Percentiles rank a stretch among this genome's conserved stretches.
Conservation (phyloP, 441 rosid genomes). For the Pelargonium citronellum region DNA sequence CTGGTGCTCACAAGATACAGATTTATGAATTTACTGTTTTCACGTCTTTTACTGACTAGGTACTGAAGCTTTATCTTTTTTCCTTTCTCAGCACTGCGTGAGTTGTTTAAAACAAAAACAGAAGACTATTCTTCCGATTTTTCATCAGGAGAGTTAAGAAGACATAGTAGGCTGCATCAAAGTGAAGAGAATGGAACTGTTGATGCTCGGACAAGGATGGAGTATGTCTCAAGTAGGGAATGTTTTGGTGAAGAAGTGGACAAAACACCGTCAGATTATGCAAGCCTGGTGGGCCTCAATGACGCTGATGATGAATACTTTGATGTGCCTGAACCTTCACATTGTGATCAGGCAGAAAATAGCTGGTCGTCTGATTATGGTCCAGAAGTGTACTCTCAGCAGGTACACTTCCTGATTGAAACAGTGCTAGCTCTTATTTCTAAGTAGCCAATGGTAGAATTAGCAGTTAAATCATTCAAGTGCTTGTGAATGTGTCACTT, state of each 20-base stretch:
- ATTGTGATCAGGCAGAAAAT: constrained; percentile 50
- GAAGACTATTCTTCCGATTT: constrained; percentile 53
- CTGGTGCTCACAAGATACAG: constrained; percentile 46
- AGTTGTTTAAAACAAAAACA: constrained; percentile 62
- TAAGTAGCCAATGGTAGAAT: constrained; percentile 3
- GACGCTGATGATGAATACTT: constrained; percentile 87
- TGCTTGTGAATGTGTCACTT: not conserved
- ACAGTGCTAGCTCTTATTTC: constrained; percentile 13
- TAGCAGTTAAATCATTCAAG: constrained; percentile 9
- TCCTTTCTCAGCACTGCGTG: constrained; percentile 63
- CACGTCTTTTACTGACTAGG: not conserved
- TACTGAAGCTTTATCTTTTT: not conserved
- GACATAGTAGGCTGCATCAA: constrained; percentile 39
- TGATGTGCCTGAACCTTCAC: constrained; percentile 85
- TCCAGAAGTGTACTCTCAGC: constrained; percentile 53
- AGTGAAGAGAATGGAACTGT: constrained; percentile 27
- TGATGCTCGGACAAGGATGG: constrained; percentile 31
- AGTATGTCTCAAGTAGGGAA: constrained; percentile 39
- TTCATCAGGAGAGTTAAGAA: constrained; percentile 67
- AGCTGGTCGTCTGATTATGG: constrained; percentile 71
- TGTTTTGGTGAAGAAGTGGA: constrained; percentile 49
- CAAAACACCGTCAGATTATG: constrained; percentile 61
- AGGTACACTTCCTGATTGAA: constrained; percentile 27
- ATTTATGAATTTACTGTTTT: constrained; percentile 11
- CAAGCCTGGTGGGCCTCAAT: constrained; percentile 71